phyloP scores from a whole-genome alignment of 768 basidiomycete species.

The Mycena vulgaris region DNA sequence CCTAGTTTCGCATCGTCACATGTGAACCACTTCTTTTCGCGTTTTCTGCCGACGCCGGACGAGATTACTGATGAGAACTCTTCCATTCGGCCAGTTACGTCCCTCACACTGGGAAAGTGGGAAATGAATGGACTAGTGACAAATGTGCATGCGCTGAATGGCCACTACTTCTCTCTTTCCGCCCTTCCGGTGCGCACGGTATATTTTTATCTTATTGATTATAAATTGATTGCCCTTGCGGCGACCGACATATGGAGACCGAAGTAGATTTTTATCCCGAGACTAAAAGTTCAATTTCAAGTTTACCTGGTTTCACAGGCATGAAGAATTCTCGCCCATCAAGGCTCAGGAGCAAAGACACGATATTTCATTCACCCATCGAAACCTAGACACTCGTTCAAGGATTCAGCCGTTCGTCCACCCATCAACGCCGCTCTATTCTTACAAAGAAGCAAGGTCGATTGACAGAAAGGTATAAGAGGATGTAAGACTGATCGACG shows the following conservation, averaged over 20 bases:
- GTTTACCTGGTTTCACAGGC: slow-evolving; percentile 8
- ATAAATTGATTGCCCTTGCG: slow-evolving; percentile 16
- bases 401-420: slow-evolving; percentile 3
- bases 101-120: slow-evolving; percentile 5
- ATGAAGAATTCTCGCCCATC: slow-evolving; percentile 6
- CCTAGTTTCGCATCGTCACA: slow-evolving; percentile 12
- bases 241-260: slow-evolving; percentile 3
- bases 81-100: no score
- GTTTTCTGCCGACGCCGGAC: slow-evolving; percentile 14
- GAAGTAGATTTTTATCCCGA: slow-evolving; percentile 6
- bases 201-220: slow-evolving; percentile 17
- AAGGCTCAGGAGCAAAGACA: slow-evolving; percentile 7
- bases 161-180: slow-evolving; percentile 4
- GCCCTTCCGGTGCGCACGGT: slow-evolving; percentile 14
- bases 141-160: slow-evolving; percentile 18
- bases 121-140: slow-evolving; percentile 3
- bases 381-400: slow-evolving; percentile 14
- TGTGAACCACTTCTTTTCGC: slow-evolving; percentile 11
- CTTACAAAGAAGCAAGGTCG: not conserved
- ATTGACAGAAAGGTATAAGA: slow-evolving; percentile 4
- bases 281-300: slow-evolving; percentile 20
- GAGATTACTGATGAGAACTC: slow-evolving; percentile 15
- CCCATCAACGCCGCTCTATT: slow-evolving; percentile 9
- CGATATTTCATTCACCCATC: slow-evolving; percentile 9
- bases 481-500: slow-evolving; percentile 4